Evolutionary conservation across 805 yeast genomes (phyloP), one percentile per base, ranked within the genome.

Genomic region (Candida mattraensis): DNA sequence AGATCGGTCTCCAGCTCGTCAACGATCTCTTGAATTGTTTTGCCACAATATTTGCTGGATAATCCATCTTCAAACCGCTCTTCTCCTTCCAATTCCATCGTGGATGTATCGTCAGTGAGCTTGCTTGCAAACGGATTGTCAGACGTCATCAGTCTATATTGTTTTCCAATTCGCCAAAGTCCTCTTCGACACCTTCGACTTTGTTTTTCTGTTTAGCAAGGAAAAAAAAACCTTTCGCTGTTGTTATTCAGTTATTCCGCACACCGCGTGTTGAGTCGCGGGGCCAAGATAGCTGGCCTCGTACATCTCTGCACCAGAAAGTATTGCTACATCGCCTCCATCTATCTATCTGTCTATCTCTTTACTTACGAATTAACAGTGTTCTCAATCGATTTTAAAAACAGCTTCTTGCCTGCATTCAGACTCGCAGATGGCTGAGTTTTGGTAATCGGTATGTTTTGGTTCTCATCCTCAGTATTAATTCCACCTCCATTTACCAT

Each of bases 1-100:
- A 60, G 35, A 47, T 86, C 77, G 0, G 98, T 83, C 30, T 72
- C 73, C 26, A 91, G 67, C 30, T 78, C 79, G 15, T 55, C 42
- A 2, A 74, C 68, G 1, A 91, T 78, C 29, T 87, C 86, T n/a
- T 77, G 83, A 3, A 76, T 71, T 1, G 89, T 60, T 37, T 74
- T 61, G 20, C 72, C 69, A 47, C 87, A 74, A 61, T 63, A 93
- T 42, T 70, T 70, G 23, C 78, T 71, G 3, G 96, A 83, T 4
- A 32, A 27, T 9, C 39, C 43, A 21, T 37, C 47, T 10, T 48
- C 44, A 10, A 40, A 24, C 33, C 43, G 42, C 21, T 25, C 31
- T 9, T n/a, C n/a, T 20, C 28, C 27, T 27, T 24, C 24, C 3
- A 24, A 33, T 33, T 43, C 40, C 24, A 40, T 13, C 9, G 18